Base-by-base conservation (phyloP, 352 stramenopile genomes). In the Phytophthora fragariaefolia region DNA sequence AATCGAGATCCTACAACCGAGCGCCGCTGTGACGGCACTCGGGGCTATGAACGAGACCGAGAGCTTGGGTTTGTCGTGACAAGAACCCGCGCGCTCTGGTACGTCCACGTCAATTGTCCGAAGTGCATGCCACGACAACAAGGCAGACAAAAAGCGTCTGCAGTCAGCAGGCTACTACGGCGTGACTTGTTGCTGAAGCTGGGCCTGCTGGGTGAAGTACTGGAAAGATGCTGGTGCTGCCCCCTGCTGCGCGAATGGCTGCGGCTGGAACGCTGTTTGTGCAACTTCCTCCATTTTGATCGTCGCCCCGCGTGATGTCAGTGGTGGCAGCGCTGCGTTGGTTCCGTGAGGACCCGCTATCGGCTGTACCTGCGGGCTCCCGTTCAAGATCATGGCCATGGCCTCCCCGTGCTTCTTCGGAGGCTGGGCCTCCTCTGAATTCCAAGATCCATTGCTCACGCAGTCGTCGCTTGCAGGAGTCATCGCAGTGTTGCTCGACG, bases 341-440 rank as follows among this genome's bases (percentile, higher is more conserved):
- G 52, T 57, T n/a, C 55, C 38, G 20, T 57, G 54, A 55, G 43
- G 64, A 18, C 53, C 48, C 20, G 22, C 23, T 26, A 48, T 58
- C 18, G 79, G 79, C 15, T 70, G 57, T 23, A 82, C 68, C 48
- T 79, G 59, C 13, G 80, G 79, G 47, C 82, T 91, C 34, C 79
- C 82, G 60, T 91, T 91, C 51, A 91, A 80, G 57, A 90, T 88
- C 82, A 90, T 85, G 24, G 82, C 79, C 80, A 91, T 91, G 26
- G 80, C 74, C 60, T 92, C 82, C 8, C 76, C 63, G 26, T 76
- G 73, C 49, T 76, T 68, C 13, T 51, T 49, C 10, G 63, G 53
- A 23, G 57, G 27, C 23, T 74, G 56, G 7, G 38, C 47, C 56
- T 83, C 64, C 27, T 81, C 71, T 36, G 56, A 66, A 30, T 63